Conservation (phyloP, 257 asterid genomes). For the Thymus mandschuricus region DNA sequence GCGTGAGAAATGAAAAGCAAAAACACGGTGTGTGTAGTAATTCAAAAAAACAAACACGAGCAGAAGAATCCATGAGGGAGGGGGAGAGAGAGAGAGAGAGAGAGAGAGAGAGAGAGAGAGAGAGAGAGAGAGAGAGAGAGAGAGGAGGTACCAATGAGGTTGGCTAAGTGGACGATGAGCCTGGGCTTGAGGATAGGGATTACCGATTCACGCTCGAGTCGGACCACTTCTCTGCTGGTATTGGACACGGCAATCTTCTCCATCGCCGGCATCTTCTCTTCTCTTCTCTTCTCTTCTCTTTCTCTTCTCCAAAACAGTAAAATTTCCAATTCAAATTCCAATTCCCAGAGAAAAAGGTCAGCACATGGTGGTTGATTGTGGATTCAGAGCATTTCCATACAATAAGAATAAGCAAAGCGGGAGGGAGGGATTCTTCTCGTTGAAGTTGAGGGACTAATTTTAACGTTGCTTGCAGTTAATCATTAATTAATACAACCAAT, state of each 20-base stretch:
- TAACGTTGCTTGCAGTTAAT: background rate
- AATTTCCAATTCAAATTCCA: background rate
- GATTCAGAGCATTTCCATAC: background rate
- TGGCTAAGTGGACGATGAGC: slow-evolving; percentile 85
- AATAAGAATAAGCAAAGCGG: background rate
- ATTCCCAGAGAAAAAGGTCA: background rate
- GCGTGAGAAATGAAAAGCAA: background rate
- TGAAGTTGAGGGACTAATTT: no score
- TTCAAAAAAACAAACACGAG: background rate
- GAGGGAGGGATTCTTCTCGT: slow-evolving; percentile 2
- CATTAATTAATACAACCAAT: background rate
- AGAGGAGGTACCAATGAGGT: slow-evolving; percentile 71
- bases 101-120: background rate
- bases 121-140: background rate
- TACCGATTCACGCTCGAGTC: slow-evolving; percentile 90
- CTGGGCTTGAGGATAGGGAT: slow-evolving; percentile 95
- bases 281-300: background rate
- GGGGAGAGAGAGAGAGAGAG: background rate
- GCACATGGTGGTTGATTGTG: background rate
- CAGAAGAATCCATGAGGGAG: background rate
- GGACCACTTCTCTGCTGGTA: slow-evolving; percentile 71
- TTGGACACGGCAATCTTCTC: slow-evolving; percentile 32
- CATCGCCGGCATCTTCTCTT: slow-evolving; percentile 29
- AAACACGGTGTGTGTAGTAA: background rate
- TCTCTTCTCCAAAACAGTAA: background rate